A percentile compares a stretch with the other conserved stretches of the same genome.
These are phyloP conservation scores for Escallonia rubra DNA, from an alignment of 129 eudicot genomes.

Conservation along the genomic window DNA sequence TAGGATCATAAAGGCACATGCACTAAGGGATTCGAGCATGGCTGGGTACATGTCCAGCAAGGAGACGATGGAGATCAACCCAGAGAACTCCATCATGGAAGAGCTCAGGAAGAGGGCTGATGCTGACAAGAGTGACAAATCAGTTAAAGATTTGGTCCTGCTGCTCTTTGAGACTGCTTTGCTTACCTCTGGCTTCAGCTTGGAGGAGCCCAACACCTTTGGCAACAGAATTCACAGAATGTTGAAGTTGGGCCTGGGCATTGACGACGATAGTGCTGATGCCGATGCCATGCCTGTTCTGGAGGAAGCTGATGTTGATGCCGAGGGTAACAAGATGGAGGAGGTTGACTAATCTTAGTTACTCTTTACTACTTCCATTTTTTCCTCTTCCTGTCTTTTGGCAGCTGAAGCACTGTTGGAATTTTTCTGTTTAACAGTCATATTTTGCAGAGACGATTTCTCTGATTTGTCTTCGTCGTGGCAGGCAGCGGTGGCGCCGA, in stretches of 20 bases:
- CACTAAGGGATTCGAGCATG: background rate
- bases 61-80: background rate
- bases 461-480: too few relatives aligned
- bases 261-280: background rate
- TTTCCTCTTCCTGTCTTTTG: too few relatives aligned
- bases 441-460: too few relatives aligned
- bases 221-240: background rate
- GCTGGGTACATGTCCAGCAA: background rate
- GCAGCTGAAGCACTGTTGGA: too few relatives aligned
- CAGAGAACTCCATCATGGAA: background rate
- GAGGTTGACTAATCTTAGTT: background rate
- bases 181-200: background rate
- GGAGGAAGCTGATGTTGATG: background rate
- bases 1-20: constrained; percentile 1
- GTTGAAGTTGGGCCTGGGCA: background rate
- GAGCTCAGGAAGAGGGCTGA: background rate
- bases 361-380: too few relatives aligned
- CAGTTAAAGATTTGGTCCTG: too few relatives aligned
- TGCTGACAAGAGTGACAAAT: too few relatives aligned
- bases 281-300: background rate
- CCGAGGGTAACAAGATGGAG: constrained; percentile 1
- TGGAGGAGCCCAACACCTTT: background rate
- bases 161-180: too few relatives aligned
- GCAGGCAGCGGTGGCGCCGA: too few relatives aligned
- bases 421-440: too few relatives aligned